phyloP scores from a whole-genome alignment of 345 rosid species.

The Balakata baccata region DNA sequence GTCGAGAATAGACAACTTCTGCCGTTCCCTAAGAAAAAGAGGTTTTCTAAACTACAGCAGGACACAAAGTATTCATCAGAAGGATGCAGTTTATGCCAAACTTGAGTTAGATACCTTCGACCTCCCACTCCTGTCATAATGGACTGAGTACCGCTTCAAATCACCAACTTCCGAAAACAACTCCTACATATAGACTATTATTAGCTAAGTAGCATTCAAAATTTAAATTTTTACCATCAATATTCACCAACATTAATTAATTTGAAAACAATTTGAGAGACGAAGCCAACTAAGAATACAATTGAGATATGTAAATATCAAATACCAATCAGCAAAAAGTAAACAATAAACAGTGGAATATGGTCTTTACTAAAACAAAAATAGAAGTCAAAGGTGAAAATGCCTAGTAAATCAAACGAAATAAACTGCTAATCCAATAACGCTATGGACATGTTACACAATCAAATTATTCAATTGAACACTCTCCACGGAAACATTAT shows the following conservation, averaged over 20 bases:
- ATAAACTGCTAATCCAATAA: background rate
- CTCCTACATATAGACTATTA: slow-evolving; percentile 43
- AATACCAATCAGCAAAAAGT: background rate
- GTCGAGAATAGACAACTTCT: slow-evolving; percentile 75
- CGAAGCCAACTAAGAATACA: background rate
- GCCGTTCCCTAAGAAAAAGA: slow-evolving; percentile 81
- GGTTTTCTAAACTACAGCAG: slow-evolving; percentile 36
- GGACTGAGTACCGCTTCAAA: slow-evolving; percentile 72
- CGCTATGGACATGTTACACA: background rate
- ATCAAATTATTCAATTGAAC: background rate
- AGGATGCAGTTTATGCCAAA: slow-evolving; percentile 36
- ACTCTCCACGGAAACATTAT: background rate
- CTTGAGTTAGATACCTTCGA: slow-evolving; percentile 69
- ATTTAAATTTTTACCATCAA: background rate
- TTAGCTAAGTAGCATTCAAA: background rate
- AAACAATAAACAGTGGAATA: background rate
- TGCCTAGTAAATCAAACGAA: background rate
- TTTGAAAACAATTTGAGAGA: background rate
- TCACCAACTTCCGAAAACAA: slow-evolving; percentile 91
- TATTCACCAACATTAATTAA: background rate
- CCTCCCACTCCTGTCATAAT: slow-evolving; percentile 93
- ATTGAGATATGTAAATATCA: background rate
- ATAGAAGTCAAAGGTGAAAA: background rate
- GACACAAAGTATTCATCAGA: slow-evolving; percentile 35
- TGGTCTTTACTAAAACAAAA: background rate